Percentiles rank a stretch among this genome's conserved stretches.
Evolutionary conservation across 164 flowering plant species (phyloP).

Genomic region (Saururus chinensis): DNA sequence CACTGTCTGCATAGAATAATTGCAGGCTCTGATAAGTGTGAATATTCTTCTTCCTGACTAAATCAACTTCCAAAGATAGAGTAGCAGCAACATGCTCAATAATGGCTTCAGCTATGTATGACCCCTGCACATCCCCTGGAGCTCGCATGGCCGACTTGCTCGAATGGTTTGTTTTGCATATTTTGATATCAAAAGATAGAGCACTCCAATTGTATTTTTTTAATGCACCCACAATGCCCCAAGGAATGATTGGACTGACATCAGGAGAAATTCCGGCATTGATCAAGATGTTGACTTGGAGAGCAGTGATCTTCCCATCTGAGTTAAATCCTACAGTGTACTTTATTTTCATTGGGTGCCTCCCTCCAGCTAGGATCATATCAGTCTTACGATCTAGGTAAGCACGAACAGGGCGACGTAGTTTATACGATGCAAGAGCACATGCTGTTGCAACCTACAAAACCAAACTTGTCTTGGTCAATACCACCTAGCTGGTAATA

Average conservation of each 20-base stretch:
- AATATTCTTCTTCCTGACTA: conserved; percentile 50
- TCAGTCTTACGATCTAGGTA: conserved; percentile 75
- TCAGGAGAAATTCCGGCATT: conserved; percentile 59
- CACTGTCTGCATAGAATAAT: conserved; percentile 28
- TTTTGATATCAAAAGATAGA: conserved; percentile 64
- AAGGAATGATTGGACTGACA: conserved; percentile 56
- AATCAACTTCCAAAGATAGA: conserved; percentile 64
- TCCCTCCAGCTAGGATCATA: conserved; percentile 83
- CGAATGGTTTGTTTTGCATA: conserved; percentile 66
- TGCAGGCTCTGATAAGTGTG: conserved; percentile 57
- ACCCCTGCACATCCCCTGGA: conserved; percentile 81
- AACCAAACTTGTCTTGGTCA: background rate
- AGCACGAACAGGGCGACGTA: conserved; percentile 57
- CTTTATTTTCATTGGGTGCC: conserved; percentile 83
- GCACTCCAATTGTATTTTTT: conserved; percentile 89
- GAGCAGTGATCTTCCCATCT: conserved; percentile 72
- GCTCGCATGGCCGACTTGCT: conserved; percentile 83
- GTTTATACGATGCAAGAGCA: conserved; percentile 78
- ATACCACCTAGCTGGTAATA: too few relatives aligned
- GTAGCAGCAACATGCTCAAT: conserved; percentile 72
- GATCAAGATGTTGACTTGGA: conserved; percentile 49
- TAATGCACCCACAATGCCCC: conserved; percentile 25
- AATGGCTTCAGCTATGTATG: conserved; percentile 78
- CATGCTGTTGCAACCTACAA: conserved; percentile 76
- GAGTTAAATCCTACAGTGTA: conserved; percentile 77